Evolutionary conservation across 75 land plant species (phyloP).

Genomic region (Pinus taeda): DNA sequence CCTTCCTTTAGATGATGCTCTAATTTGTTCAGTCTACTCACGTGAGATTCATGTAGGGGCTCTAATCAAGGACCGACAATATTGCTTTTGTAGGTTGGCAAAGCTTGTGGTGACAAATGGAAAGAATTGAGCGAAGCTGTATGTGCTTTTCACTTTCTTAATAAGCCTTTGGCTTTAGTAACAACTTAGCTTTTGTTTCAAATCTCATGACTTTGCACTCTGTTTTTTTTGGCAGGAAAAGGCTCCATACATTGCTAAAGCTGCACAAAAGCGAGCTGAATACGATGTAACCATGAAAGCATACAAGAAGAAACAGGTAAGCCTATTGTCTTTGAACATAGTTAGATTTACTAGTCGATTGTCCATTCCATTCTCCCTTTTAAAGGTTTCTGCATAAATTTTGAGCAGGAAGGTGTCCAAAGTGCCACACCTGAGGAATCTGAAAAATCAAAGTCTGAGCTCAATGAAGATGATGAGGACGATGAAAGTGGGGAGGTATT

Average conservation of each 20-base stretch:
- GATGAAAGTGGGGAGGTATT: neutral
- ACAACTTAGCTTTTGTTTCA: too few relatives aligned
- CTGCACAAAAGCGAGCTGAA: conserved; percentile 18
- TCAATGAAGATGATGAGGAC: neutral
- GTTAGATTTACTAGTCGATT: neutral
- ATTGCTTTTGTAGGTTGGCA: conserved; percentile 35
- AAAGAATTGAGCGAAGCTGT: conserved; percentile 39
- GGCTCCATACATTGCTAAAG: conserved; percentile 20
- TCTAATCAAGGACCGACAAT: neutral
- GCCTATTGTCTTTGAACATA: neutral
- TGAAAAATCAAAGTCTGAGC: conserved; percentile 7
- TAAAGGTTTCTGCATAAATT: neutral
- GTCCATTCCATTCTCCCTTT: too few relatives aligned
- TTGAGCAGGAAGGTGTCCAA: neutral
- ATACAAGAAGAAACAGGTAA: conserved; percentile 35
- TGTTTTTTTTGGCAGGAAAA: neutral
- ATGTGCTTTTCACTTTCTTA: neutral
- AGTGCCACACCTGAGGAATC: neutral
- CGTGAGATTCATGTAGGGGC: neutral
- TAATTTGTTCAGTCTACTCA: neutral
- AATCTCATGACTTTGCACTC: too few relatives aligned
- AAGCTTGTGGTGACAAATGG: conserved; percentile 54
- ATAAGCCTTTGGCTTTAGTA: neutral
- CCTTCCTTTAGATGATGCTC: too few relatives aligned
- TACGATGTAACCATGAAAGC: conserved; percentile 22